A percentile compares a stretch with the other conserved stretches of the same genome.
These are phyloP conservation scores for Azolla pinnata DNA, from an alignment of 75 land plant genomes.

Conservation along the genomic window DNA sequence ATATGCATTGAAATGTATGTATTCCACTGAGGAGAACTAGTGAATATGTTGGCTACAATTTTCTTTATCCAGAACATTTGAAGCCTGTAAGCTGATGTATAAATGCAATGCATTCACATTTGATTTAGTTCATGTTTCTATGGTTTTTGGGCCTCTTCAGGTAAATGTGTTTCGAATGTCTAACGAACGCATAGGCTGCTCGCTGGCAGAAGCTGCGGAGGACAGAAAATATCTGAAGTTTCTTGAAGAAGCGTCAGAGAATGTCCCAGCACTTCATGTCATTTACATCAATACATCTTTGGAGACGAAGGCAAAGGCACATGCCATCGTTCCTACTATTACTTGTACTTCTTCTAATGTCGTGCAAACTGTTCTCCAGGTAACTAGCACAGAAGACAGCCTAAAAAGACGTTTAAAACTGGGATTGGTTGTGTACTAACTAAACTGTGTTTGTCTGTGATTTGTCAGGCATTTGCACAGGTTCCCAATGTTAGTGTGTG, in stretches of 20 bases:
- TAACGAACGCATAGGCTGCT: constrained; percentile 76
- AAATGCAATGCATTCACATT: too few species aligned
- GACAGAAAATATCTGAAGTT: constrained; percentile 60
- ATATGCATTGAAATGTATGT: too few species aligned
- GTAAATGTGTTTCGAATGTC: constrained; percentile 94
- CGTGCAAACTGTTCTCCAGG: constrained; percentile 93
- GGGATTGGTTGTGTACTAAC: too few species aligned
- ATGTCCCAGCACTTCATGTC: constrained; percentile 73
- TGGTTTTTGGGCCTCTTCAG: too few species aligned
- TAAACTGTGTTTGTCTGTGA: too few species aligned
- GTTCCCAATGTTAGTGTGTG: constrained; percentile 65
- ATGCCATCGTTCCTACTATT: constrained; percentile 91
- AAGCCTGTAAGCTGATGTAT: too few species aligned
- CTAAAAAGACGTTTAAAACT: too few species aligned
- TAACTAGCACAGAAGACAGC: too few species aligned
- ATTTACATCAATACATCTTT: constrained; percentile 90
- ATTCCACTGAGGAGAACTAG: too few species aligned
- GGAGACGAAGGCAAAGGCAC: constrained; percentile 85
- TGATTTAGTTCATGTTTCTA: too few species aligned
- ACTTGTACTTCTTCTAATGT: constrained; percentile 99
- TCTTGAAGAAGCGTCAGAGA: constrained; percentile 48
- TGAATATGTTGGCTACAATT: too few species aligned
- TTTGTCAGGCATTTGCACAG: constrained; percentile 85
- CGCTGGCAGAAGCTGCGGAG: constrained; percentile 94
- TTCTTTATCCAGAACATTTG: too few species aligned